phyloP scores from a whole-genome alignment of 225 moss, liverwort and hornwort species.

The Ulota crispa region DNA sequence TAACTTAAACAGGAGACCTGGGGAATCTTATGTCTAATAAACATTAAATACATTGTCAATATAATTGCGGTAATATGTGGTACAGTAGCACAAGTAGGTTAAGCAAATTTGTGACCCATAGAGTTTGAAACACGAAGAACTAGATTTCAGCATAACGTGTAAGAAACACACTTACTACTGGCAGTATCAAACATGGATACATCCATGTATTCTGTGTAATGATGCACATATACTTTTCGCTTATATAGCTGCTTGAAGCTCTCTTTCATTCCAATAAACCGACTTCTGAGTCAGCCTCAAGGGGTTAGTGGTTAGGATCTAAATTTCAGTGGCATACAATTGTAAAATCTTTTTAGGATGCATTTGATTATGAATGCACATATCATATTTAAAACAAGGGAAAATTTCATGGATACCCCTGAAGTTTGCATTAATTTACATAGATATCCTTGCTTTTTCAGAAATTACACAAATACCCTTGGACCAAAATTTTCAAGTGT shows the following conservation, averaged over 20 bases:
- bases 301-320: background rate
- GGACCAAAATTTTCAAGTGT: too few species aligned
- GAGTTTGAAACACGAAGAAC: background rate
- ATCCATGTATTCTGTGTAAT: constrained; percentile 59
- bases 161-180: constrained; percentile 38
- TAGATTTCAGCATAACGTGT: background rate
- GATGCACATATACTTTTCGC: constrained; percentile 59
- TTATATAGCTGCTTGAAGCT: constrained; percentile 53
- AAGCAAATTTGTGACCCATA: background rate
- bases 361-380: background rate
- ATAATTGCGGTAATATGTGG: background rate
- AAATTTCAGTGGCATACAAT: background rate
- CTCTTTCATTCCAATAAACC: constrained; percentile 50
- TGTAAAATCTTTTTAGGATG: background rate
- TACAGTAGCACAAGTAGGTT: background rate
- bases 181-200: constrained; percentile 55
- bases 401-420: too few species aligned
- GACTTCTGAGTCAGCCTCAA: constrained; percentile 30
- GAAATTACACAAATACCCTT: too few species aligned
- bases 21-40: background rate
- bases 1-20: background rate
- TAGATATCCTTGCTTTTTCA: too few species aligned
- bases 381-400: background rate
- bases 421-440: too few species aligned
- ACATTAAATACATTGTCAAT: background rate